These are phyloP conservation scores for Magnusiomyces paraingens DNA, from an alignment of 1,139 yeast species.

Conservation along the genomic window DNA sequence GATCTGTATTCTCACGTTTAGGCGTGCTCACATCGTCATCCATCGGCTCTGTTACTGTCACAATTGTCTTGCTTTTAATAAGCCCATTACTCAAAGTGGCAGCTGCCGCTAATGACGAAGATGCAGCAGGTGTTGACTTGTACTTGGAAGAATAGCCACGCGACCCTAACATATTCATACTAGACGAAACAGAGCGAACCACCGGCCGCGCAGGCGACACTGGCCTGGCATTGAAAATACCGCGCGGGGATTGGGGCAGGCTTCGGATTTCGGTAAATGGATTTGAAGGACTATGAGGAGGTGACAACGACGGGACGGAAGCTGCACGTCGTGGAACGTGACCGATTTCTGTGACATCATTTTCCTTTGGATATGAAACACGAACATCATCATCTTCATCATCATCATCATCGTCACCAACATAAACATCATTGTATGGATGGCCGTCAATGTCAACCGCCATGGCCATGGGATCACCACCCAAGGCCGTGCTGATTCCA, in stretches of 20 bases:
- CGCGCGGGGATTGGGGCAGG: constrained; percentile 6
- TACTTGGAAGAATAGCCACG: no score
- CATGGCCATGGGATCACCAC: neutral
- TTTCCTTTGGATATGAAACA: neutral
- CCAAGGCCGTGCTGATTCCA: neutral
- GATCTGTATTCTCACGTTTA: constrained; percentile 13
- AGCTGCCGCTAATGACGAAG: no score
- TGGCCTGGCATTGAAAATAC: neutral
- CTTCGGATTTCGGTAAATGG: constrained; percentile 6
- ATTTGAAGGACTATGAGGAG: constrained; percentile 3
- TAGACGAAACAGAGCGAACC: neutral
- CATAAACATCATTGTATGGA: neutral
- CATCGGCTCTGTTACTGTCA: neutral
- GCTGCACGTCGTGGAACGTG: neutral
- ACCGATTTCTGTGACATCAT: neutral
- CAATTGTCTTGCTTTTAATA: neutral
- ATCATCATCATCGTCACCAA: neutral
- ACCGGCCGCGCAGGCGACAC: neutral
- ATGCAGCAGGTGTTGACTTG: no score
- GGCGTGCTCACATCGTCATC: neutral
- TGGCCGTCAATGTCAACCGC: neutral
- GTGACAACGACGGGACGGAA: constrained; percentile 6
- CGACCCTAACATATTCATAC: neutral
- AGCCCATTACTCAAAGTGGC: neutral
- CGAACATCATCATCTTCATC: neutral